Evolutionary conservation across 345 rosid genomes (phyloP).

Genomic region (Turnera subulata): DNA sequence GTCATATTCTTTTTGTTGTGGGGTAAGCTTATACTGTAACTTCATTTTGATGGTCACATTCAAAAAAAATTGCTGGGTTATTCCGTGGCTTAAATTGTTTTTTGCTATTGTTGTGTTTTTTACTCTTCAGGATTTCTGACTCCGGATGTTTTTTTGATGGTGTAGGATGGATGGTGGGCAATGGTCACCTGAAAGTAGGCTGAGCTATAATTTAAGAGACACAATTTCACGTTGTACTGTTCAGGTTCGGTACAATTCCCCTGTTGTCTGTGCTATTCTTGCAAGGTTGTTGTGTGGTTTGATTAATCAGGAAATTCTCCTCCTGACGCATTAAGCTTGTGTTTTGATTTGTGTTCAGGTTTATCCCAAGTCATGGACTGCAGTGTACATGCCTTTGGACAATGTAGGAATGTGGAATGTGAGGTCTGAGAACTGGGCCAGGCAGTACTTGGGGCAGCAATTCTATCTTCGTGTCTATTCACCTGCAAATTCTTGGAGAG

Average conservation of each 20-base stretch:
- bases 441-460: conserved; percentile 67
- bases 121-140: background rate
- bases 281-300: background rate
- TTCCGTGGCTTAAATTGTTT: no score
- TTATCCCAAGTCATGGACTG: conserved; percentile 69
- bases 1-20: conserved; percentile 27
- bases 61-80: no score
- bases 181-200: conserved; percentile 28
- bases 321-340: no score
- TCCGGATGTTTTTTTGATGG: background rate
- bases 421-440: conserved; percentile 68
- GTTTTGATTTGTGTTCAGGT: conserved; percentile 35
- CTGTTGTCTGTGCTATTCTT: background rate
- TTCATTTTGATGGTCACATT: no score
- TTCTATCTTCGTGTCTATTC: conserved; percentile 58
- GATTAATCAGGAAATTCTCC: no score
- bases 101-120: background rate
- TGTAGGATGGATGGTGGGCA: conserved; percentile 36
- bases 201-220: conserved; percentile 24
- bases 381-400: conserved; percentile 63
- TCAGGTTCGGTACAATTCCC: conserved; percentile 16
- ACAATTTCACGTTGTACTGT: conserved; percentile 31
- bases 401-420: conserved; percentile 81
- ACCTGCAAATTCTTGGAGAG: conserved; percentile 55
- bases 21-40: conserved; percentile 19